Evolutionary conservation across 176 grass and related monocot genomes (phyloP), one percentile per base, ranked within the genome.

Genomic region (Oryza coarctata): DNA sequence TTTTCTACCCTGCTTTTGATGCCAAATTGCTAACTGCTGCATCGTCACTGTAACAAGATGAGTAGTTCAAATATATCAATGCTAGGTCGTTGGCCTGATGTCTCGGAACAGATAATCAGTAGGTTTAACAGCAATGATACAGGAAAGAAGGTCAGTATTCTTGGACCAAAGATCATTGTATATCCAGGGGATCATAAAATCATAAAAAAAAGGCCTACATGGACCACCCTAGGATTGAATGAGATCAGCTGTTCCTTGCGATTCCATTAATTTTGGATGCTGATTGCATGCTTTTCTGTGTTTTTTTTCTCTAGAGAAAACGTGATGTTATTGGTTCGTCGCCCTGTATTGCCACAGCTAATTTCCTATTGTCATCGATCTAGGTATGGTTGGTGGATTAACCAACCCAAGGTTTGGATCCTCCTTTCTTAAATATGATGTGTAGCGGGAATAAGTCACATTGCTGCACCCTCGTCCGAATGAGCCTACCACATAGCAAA

Each of bases 1-100:
- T 30, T 66, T 71, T n/a, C 20, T 5, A 7, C 34, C 47, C 26
- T 60, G 23, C 34, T 70, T 83, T 79, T 73, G 58, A 73, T 78
- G 80, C 17, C 17, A 18, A 52, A 52, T 52, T 52, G 15, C 20
- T 14, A 39, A 32, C 65, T 65, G 10, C 6, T 25, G 23, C 7
- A 10, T 65, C 45, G 52, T 73, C 68, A 27, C 27, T 17, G 43
- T 22, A 60, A 26, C 60, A 15, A 4, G 52, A 9, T 58, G 12
- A 25, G 15, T 63, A 62, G 12, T 77, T 29, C 52, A 41, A 77
- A 5, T 40, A 28, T 25, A 20, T 52, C 49, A 52, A 49, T 49
- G 17, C 34, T 9, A 23, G 55, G 17, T 52, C 18, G n/a, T 14
- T 40, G 10, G 20, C 3, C 9, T 38, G 12, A 60, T 22, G 11